phyloP scores from a whole-genome alignment of 371 early-diverging fungal species.

The Mucor sp. region DNA sequence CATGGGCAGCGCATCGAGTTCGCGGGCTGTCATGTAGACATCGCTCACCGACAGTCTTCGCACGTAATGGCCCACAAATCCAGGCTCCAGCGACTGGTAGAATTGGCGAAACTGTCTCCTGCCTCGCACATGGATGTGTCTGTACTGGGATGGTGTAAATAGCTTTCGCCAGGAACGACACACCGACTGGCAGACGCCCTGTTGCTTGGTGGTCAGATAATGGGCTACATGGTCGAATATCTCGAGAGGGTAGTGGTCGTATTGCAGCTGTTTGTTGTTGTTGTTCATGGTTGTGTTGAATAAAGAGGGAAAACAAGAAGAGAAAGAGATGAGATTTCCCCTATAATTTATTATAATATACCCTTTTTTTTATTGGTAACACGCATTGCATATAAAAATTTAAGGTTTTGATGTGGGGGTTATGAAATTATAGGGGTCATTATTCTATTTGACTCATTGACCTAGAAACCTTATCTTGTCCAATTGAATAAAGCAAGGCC shows the following conservation, averaged over 20 bases:
- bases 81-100: neutral
- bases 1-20: constrained; percentile 5
- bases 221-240: constrained; percentile 13
- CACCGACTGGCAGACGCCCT: constrained; percentile 14
- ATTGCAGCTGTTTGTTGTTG: neutral
- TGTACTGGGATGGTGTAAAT: constrained; percentile 20
- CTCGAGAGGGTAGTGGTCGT: constrained; percentile 10
- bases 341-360: too few relatives aligned
- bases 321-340: neutral
- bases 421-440: neutral
- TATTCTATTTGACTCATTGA: neutral
- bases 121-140: constrained; percentile 11
- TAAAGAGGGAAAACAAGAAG: neutral
- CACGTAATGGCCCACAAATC: constrained; percentile 11
- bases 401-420: neutral
- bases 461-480: neutral
- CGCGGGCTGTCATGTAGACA: constrained; percentile 5
- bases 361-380: neutral
- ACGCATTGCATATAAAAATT: neutral
- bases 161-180: constrained; percentile 16
- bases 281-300: neutral
- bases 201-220: constrained; percentile 21
- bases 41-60: constrained; percentile 7
- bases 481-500: neutral
- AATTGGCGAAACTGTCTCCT: constrained; percentile 16